Base-by-base conservation (phyloP, 495 filamentous ascomycete genomes). In the Penicillium chermesinum region DNA sequence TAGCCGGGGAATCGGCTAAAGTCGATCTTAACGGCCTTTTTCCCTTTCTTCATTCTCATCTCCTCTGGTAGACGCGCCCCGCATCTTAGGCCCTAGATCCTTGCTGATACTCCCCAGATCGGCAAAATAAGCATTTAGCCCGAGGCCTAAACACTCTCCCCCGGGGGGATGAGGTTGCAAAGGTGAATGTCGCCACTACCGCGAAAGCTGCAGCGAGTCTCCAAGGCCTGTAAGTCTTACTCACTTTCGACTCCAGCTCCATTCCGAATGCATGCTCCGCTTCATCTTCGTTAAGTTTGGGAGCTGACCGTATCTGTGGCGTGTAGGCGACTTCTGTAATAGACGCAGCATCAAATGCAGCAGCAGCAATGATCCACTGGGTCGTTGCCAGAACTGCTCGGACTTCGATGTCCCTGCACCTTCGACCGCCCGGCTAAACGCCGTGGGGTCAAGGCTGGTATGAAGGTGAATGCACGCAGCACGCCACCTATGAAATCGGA, bases 351-450 rank as follows among this genome's bases (percentile, higher is more conserved):
- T 63, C 21, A 62, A 58, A 40, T 64, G 62, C 39, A 50, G 56
- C 38, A 37, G 33, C 18, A 56, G 62, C 18, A 53, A 56, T 25
- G 59, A 58, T n/a, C 33, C 49, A 18, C 43, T 60, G 47, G 62
- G 56, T 17, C 50, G 62, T 12, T 64, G 62, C 39, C 56, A 64
- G 34, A 64, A 64, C 44, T 91, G 87, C 55, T 70, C 69, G 15
- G 78, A 81, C 25, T 77, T 91, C 33, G 74, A 84, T 37, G 85
- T 89, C 17, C 79, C 84, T 91, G 87, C 61, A 89, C 86, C 38
- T 88, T 83, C 58, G 70, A 82, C 38, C 69, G 87, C 44, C 81
- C 81, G 19, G 85, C 81, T 60, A 82, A 83, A 53, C 75, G 87
- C 9, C 77, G 87, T 46, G 87, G 87, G 35, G 59, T 64, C 38